These are phyloP conservation scores for Chrysochromulina parva DNA, from an alignment of 78 protist genomes.

Conservation along the genomic window DNA sequence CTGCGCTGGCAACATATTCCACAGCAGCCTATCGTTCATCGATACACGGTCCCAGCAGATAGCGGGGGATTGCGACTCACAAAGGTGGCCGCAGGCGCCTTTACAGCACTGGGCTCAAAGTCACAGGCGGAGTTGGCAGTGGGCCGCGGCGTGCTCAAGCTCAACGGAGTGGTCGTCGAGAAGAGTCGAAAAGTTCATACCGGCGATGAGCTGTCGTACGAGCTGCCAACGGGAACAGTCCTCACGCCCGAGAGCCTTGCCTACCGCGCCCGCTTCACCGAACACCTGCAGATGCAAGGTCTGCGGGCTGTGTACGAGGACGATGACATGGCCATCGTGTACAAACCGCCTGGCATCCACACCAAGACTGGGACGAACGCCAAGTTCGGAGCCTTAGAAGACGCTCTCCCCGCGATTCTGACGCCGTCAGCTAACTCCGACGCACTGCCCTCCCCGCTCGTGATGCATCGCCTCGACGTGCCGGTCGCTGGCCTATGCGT, in stretches of 20 bases:
- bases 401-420: background rate
- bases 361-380: background rate
- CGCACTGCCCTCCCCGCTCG: background rate
- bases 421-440: background rate
- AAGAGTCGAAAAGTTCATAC: background rate
- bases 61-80: background rate
- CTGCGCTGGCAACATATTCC: too few species aligned
- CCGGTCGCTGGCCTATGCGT: background rate
- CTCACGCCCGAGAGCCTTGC: background rate
- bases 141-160: background rate
- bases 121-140: background rate
- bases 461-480: slow-evolving; percentile 21
- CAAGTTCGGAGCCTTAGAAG: background rate
- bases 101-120: background rate
- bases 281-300: background rate
- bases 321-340: background rate
- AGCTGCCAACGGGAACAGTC: background rate
- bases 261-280: background rate
- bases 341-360: slow-evolving; percentile 20
- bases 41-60: too few species aligned
- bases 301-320: background rate
- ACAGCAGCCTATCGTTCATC: too few species aligned
- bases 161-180: background rate
- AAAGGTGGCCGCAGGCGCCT: background rate
- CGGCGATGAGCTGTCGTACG: background rate